Base-by-base conservation (phyloP, 1,139 yeast genomes). In the Fermentozyma sake region DNA sequence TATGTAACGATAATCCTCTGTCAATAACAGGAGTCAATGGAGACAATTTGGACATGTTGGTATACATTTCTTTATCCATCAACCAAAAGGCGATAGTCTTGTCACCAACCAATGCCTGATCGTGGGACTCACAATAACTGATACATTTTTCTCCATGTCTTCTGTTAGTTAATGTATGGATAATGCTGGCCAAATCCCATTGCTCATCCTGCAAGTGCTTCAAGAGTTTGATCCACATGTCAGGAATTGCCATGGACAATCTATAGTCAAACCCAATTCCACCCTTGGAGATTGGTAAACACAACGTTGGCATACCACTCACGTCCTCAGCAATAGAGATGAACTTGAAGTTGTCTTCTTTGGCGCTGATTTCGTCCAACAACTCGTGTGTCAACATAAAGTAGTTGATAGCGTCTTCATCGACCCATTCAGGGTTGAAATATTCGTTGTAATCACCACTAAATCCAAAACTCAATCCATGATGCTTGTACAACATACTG, bases 61-160 rank as follows among this genome's bases (percentile, higher is more conserved):
- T 89, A 58, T 91, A 91, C 98, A 91, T 87, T 43, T 89, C 95
- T 39, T 91, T 87, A 58, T 91, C 98, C 97, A 91, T 91, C 35
- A 91, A 68, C 98, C 98, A 91, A 51, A 91, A 91, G 0, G 97
- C 97, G 38, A 91, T 61, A 1, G 96, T 86, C 56, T 91, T 91
- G 53, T 91, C 98, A 24, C 98, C 98, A 12, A 91, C 98, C 30
- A 91, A 68, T 2, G 97, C 97, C 60, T 91, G 98, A 53, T 91
- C 98, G 50, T 91, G 98, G 11, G 95, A 82, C 58, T 91, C 98
- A 41, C 95, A 85, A 51, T 91, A 91, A 5, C 94, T 82, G 41
- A 91, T 84, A 32, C 96, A 89, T 47, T 78, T 79, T 55, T 91
- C 98, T 22, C 79, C 78, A 53, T 87, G 78, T 42, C 98, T 75